These are phyloP conservation scores for Moesziomyces parantarcticus DNA, from an alignment of 1,284 basidiomycete genomes.

Conservation along the genomic window DNA sequence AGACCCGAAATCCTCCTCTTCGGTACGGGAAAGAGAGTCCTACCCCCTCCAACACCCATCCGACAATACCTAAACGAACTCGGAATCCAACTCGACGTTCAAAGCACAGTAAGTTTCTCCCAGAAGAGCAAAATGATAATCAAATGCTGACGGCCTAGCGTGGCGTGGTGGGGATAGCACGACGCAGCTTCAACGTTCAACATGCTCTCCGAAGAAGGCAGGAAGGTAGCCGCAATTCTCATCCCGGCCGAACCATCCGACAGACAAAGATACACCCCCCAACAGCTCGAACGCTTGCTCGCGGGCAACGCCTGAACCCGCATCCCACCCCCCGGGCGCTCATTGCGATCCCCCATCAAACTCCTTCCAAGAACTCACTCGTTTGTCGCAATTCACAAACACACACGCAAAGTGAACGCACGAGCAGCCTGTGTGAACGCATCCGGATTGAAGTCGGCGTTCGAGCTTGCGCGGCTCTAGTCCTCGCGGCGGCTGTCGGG, in stretches of 20 bases:
- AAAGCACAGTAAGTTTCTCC: slow-evolving; percentile 81
- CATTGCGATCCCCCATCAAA: no score
- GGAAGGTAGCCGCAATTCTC: slow-evolving; percentile 87
- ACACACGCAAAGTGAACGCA: no score
- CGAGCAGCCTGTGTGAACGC: no score
- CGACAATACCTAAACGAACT: slow-evolving; percentile 78
- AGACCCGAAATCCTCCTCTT: slow-evolving; percentile 84
- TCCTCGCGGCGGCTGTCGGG: slow-evolving; percentile 7
- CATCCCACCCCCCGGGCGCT: background rate
- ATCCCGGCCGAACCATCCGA: slow-evolving; percentile 71
- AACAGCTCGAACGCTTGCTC: slow-evolving; percentile 24
- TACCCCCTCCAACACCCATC: slow-evolving; percentile 78
- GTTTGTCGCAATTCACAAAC: background rate
- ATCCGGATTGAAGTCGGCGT: no score
- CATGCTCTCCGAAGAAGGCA: slow-evolving; percentile 87
- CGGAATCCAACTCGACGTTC: slow-evolving; percentile 91
- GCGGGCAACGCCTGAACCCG: background rate
- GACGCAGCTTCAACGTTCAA: slow-evolving; percentile 97
- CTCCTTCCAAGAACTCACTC: no score
- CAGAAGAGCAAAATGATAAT: no score
- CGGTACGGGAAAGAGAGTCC: slow-evolving; percentile 81
- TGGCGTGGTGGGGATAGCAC: slow-evolving; percentile 71
- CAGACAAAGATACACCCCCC: slow-evolving; percentile 20
- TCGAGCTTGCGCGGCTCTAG: background rate
- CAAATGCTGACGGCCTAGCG: no score